Evolutionary conservation across 108 stramenopile species (phyloP).

Genomic region (Chaetoceros tenuissimus): DNA sequence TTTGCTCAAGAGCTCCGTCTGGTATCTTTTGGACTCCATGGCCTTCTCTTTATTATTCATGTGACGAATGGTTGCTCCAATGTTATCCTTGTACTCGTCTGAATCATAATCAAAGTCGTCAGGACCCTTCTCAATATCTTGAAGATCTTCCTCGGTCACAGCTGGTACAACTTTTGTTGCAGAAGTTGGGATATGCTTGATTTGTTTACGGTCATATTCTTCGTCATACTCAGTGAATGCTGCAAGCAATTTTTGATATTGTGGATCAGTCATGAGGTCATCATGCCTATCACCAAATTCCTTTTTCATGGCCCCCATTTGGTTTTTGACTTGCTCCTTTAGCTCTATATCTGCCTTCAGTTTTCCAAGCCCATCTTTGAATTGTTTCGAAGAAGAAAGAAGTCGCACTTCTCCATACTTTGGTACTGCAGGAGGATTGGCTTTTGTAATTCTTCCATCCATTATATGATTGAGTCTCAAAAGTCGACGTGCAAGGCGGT

Average conservation of each 20-base stretch:
- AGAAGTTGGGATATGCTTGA: not conserved
- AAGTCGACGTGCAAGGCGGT: conserved; percentile 58
- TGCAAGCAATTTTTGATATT: not conserved
- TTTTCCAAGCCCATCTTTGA: conserved; percentile 13
- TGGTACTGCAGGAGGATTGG: conserved; percentile 25
- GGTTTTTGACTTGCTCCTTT: not conserved
- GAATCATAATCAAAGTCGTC: conserved; percentile 9
- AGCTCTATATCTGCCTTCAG: not conserved
- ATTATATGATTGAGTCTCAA: conserved; percentile 57
- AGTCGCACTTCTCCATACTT: conserved; percentile 45
- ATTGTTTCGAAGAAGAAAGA: conserved; percentile 17
- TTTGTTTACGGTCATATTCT: conserved; percentile 26
- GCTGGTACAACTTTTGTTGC: not conserved
- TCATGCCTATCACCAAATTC: not conserved
- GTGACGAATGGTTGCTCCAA: conserved; percentile 21
- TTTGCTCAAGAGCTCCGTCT: conserved; percentile 32
- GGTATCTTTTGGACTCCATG: conserved; percentile 55
- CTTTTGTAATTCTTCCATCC: conserved; percentile 25
- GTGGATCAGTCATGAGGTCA: not conserved
- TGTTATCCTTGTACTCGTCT: conserved; percentile 19
- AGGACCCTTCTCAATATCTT: not conserved
- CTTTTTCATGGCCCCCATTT: not conserved
- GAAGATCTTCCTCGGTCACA: not conserved
- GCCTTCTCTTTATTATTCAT: conserved; percentile 33
- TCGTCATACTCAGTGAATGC: conserved; percentile 19